Evolutionary conservation across 2,329 filamentous ascomycete genomes (phyloP).

Genomic region (Byssoonygena ceratinophila): DNA sequence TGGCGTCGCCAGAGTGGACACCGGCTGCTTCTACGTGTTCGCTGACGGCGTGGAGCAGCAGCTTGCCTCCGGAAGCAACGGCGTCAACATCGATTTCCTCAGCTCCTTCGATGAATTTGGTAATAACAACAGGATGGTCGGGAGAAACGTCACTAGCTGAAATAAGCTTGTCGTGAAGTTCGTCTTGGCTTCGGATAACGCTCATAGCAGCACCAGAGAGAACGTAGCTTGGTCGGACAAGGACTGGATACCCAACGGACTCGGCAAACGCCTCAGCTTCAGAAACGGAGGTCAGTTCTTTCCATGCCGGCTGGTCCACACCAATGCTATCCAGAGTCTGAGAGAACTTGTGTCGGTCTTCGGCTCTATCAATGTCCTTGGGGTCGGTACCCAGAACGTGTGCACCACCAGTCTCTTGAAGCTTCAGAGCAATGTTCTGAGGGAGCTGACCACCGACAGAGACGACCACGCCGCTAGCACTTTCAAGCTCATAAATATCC

Average conservation of each 20-base stretch:
- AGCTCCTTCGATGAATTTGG: constrained; percentile 94
- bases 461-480: constrained; percentile 75
- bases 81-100: constrained; percentile 95
- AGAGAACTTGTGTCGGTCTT: constrained; percentile 97
- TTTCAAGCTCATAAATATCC: constrained; percentile 95
- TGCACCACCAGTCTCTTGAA: constrained; percentile 83
- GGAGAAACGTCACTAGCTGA: constrained; percentile 84
- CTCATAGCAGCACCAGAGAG: constrained; percentile 98
- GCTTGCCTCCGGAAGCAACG: constrained; percentile 73
- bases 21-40: constrained; percentile 96
- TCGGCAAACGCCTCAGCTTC: constrained; percentile 82
- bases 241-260: constrained; percentile 79
- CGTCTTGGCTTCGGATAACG: constrained; percentile 75
- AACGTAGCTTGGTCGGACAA: constrained; percentile 90
- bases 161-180: constrained; percentile 89
- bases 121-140: constrained; percentile 96
- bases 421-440: constrained; percentile 89
- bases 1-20: constrained; percentile 96
- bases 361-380: constrained; percentile 90
- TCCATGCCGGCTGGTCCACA: constrained; percentile 95
- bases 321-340: constrained; percentile 94
- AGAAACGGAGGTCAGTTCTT: constrained; percentile 80
- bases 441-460: constrained; percentile 93
- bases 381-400: constrained; percentile 89
- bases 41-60: constrained; percentile 82